phyloP scores from a whole-genome alignment of 2,329 filamentous ascomycete species.

The Cercospora sp. region DNA sequence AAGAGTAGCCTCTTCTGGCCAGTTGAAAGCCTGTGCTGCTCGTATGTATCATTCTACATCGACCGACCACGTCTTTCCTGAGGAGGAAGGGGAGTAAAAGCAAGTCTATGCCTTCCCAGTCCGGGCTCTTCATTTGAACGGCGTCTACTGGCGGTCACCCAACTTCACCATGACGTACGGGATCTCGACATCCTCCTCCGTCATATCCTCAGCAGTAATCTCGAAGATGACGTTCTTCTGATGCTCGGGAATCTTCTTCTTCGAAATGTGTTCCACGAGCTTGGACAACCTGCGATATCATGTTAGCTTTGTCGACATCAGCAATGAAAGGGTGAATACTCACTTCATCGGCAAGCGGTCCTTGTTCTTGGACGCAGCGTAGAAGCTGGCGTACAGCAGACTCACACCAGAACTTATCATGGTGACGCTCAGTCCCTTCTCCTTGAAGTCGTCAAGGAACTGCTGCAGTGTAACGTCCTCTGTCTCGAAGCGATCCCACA shows the following conservation, averaged over 20 bases:
- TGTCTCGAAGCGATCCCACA: constrained; percentile 97
- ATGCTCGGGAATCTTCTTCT: constrained; percentile 85
- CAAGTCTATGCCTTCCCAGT: background rate
- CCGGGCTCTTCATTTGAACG: background rate
- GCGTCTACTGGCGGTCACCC: constrained; percentile 40
- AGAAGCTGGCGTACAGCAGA: constrained; percentile 91
- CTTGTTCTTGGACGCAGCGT: constrained; percentile 77
- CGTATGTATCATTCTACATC: background rate
- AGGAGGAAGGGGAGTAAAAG: background rate
- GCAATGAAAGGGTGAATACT: constrained; percentile 38
- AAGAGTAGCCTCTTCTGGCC: background rate
- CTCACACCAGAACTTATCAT: constrained; percentile 99
- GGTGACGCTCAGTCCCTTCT: constrained; percentile 75
- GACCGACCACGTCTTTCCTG: background rate
- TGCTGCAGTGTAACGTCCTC: constrained; percentile 80
- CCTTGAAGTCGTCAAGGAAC: constrained; percentile 78
- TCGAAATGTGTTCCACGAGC: constrained; percentile 83
- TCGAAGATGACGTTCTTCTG: constrained; percentile 97
- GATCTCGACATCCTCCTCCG: constrained; percentile 92
- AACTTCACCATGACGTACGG: constrained; percentile 93
- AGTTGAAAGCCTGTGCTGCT: background rate
- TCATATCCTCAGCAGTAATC: constrained; percentile 84
- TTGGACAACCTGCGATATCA: constrained; percentile 70
- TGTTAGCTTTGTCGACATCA: background rate
- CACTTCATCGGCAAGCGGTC: constrained; percentile 73